These are phyloP conservation scores for Kwoniella sp. DNA, from an alignment of 768 basidiomycete species.

Conservation along the genomic window DNA sequence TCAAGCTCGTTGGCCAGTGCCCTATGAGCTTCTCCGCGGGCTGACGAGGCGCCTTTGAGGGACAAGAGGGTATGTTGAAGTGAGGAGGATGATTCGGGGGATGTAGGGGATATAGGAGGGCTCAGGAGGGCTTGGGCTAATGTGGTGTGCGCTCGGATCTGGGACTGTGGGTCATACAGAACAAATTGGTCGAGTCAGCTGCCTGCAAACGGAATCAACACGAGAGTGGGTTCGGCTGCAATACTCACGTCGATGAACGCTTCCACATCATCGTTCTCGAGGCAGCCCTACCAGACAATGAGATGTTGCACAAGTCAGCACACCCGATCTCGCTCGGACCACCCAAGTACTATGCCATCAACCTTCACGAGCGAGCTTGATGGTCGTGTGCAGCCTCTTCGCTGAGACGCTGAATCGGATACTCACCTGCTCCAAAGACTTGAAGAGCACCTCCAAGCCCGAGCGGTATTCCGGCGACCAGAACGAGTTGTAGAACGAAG, in stretches of 20 bases:
- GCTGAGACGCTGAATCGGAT: background rate
- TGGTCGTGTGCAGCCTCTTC: background rate
- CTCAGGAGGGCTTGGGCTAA: constrained; percentile 63
- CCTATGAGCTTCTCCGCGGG: constrained; percentile 74
- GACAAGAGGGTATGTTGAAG: constrained; percentile 45
- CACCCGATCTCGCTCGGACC: too few species aligned
- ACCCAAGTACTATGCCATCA: too few species aligned
- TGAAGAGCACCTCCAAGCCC: constrained; percentile 76
- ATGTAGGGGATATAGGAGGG: constrained; percentile 61
- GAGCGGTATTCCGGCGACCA: constrained; percentile 89
- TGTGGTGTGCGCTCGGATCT: constrained; percentile 68
- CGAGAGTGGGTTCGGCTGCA: background rate
- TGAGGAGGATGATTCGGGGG: constrained; percentile 27
- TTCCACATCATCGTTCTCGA: constrained; percentile 80
- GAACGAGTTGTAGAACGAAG: constrained; percentile 87
- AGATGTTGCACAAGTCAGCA: constrained; percentile 3
- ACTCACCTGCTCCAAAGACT: constrained; percentile 74
- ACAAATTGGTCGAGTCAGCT: background rate
- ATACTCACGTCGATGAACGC: constrained; percentile 74
- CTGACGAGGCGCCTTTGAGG: constrained; percentile 40
- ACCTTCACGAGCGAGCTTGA: too few species aligned
- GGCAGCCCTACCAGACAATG: constrained; percentile 64
- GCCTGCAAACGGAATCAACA: too few species aligned
- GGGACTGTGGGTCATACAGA: constrained; percentile 62
- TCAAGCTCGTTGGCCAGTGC: constrained; percentile 74